Evolutionary conservation across 2,329 filamentous ascomycete species (phyloP).

Genomic region (Talaromyces sp.): DNA sequence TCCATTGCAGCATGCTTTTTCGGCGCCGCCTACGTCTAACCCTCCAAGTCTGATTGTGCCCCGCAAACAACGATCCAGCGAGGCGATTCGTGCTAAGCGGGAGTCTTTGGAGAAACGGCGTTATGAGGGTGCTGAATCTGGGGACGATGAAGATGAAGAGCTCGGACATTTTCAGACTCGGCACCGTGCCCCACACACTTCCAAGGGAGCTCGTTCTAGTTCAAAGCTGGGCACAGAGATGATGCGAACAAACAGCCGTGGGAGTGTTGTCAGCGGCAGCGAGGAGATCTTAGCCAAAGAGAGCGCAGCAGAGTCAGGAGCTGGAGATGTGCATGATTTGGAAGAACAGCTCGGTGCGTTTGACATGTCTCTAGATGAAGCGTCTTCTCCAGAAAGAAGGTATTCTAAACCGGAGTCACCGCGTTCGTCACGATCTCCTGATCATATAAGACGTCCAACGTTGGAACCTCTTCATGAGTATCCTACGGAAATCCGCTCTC

Average conservation of each 20-base stretch:
- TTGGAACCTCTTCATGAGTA: slow-evolving; percentile 13
- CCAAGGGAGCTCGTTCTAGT: slow-evolving; percentile 58
- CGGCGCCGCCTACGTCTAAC: slow-evolving; percentile 48
- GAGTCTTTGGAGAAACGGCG: slow-evolving; percentile 69
- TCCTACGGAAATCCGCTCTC: slow-evolving; percentile 5
- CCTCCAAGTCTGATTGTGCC: slow-evolving; percentile 31
- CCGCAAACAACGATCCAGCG: slow-evolving; percentile 62
- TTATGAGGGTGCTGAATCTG: slow-evolving; percentile 74
- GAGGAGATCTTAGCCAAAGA: slow-evolving; percentile 36
- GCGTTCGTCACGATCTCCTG: slow-evolving; percentile 5
- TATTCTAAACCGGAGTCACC: slow-evolving; percentile 13
- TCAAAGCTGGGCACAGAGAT: slow-evolving; percentile 94
- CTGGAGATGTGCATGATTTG: slow-evolving; percentile 16
- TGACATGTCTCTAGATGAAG: slow-evolving; percentile 30
- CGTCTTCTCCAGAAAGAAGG: slow-evolving; percentile 17
- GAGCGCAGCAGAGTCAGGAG: slow-evolving; percentile 22
- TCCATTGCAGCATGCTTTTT: slow-evolving; percentile 56
- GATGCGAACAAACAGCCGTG: slow-evolving; percentile 94
- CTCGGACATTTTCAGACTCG: slow-evolving; percentile 53
- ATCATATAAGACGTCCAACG: slow-evolving; percentile 4
- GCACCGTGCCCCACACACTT: slow-evolving; percentile 46
- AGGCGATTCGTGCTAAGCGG: slow-evolving; percentile 68
- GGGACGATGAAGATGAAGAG: slow-evolving; percentile 93
- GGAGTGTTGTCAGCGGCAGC: slow-evolving; percentile 59
- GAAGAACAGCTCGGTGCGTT: slow-evolving; percentile 31